Percentiles rank a stretch among this genome's conserved stretches.
phyloP scores from a whole-genome alignment of 768 basidiomycete species.

The Multifurca ochricompacta region DNA sequence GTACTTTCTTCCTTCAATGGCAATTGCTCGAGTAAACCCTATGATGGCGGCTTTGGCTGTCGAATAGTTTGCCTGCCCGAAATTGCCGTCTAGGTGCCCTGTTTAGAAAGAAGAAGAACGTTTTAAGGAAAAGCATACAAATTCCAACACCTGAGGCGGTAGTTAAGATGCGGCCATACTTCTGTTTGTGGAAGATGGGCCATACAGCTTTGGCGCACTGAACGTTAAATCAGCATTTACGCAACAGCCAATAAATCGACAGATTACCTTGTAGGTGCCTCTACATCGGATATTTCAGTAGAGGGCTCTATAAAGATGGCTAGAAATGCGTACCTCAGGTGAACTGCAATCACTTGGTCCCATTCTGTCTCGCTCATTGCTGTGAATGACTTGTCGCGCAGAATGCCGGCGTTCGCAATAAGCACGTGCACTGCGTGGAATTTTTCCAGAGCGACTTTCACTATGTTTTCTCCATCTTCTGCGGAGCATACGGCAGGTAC shows the following conservation, averaged over 20 bases:
- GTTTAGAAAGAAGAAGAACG: background rate
- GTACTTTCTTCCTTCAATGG: slow-evolving; percentile 87
- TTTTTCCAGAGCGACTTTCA: slow-evolving; percentile 75
- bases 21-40: slow-evolving; percentile 83
- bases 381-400: slow-evolving; percentile 88
- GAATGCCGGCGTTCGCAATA: slow-evolving; percentile 88
- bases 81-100: slow-evolving; percentile 69
- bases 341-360: slow-evolving; percentile 86
- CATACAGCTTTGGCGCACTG: slow-evolving; percentile 91
- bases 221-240: background rate
- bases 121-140: slow-evolving; percentile 46
- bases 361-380: slow-evolving; percentile 89
- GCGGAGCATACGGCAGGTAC: slow-evolving; percentile 75
- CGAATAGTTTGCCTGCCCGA: slow-evolving; percentile 93
- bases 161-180: slow-evolving; percentile 90
- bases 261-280: slow-evolving; percentile 75
- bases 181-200: slow-evolving; percentile 95
- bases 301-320: background rate
- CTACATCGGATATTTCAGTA: slow-evolving; percentile 26
- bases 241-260: background rate
- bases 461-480: slow-evolving; percentile 86
- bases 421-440: slow-evolving; percentile 87
- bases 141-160: slow-evolving; percentile 92
- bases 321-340: slow-evolving; percentile 46
- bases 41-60: slow-evolving; percentile 91